phyloP scores from a whole-genome alignment of 106 monocot genomes.

The Apostasia shenzhenica region DNA sequence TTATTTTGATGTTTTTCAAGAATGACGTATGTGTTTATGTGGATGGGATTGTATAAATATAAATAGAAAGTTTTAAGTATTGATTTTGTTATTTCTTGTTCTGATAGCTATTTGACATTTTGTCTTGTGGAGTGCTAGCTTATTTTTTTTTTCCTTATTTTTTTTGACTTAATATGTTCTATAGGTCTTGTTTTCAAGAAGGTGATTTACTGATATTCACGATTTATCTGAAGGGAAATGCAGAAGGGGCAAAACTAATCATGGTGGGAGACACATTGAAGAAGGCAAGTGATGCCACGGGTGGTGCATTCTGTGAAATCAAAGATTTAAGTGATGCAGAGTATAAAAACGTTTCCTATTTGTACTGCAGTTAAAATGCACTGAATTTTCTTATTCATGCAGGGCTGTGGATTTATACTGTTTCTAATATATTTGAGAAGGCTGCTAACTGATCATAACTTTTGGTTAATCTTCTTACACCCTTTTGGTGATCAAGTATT shows the following conservation, averaged over 20 bases:
- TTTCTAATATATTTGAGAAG: no score
- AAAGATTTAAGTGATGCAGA: conserved; percentile 48
- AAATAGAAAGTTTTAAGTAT: no score
- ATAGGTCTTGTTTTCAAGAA: not conserved
- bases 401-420: no score
- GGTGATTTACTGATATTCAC: not conserved
- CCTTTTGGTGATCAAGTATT: no score
- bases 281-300: conserved; percentile 41
- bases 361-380: not conserved
- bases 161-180: not conserved
- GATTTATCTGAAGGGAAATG: conserved; percentile 64
- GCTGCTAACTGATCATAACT: not conserved
- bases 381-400: no score
- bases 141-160: not conserved
- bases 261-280: conserved; percentile 92
- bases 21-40: no score
- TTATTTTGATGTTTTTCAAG: no score
- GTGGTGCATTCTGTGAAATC: conserved; percentile 43
- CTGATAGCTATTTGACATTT: no score
- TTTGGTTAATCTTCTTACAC: not conserved
- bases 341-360: conserved; percentile 32
- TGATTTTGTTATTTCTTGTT: no score
- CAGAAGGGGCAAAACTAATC: conserved; percentile 76
- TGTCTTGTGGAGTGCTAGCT: not conserved
- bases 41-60: no score